These are phyloP conservation scores for Pogostemon cablin DNA, from an alignment of 257 asterid genomes.

Conservation along the genomic window DNA sequence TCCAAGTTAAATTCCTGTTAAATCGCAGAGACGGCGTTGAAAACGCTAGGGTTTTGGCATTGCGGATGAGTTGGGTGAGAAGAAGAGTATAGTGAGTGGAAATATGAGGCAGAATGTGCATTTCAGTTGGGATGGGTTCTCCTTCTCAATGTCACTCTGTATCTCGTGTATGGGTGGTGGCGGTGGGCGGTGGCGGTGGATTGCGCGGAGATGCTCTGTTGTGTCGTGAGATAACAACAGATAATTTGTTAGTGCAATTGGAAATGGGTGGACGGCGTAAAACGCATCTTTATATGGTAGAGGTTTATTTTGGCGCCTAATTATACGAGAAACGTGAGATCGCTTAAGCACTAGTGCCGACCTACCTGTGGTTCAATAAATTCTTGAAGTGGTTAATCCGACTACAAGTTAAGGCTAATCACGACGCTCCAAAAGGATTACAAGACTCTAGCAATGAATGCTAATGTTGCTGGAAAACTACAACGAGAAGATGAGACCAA, in stretches of 20 bases:
- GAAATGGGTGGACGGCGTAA: conserved; percentile 53
- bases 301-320: conserved; percentile 41
- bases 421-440: no score
- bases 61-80: conserved; percentile 29
- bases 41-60: conserved; percentile 34
- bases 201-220: background rate
- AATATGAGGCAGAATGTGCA: conserved; percentile 46
- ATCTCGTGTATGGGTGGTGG: background rate
- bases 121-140: conserved; percentile 2
- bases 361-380: no score
- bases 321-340: background rate
- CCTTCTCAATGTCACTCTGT: background rate
- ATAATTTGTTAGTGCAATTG: conserved; percentile 5
- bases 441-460: no score
- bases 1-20: conserved; percentile 25
- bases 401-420: no score
- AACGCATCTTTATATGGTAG: conserved; percentile 35
- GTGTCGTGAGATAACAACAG: background rate
- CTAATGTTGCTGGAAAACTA: no score
- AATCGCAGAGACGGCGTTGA: conserved; percentile 33
- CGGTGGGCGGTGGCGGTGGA: conserved; percentile 16
- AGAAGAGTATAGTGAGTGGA: conserved; percentile 33
- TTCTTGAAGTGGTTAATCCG: no score
- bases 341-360: no score
- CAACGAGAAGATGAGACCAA: no score